These are phyloP conservation scores for Trichosanthes cucumerina DNA, from an alignment of 306 rosid species.

Conservation along the genomic window DNA sequence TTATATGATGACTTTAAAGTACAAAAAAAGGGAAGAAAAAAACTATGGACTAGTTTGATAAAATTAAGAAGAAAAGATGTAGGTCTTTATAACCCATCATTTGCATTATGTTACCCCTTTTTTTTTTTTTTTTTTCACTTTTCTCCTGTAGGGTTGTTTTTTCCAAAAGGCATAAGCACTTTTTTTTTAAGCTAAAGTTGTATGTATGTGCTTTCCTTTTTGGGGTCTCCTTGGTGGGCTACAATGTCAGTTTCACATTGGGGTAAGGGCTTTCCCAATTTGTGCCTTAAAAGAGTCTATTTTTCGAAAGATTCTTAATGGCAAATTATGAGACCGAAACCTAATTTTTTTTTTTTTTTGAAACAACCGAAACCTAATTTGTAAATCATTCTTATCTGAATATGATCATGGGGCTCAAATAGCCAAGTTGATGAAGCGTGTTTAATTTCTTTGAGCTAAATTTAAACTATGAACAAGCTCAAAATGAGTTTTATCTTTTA, in stretches of 20 bases:
- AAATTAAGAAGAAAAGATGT: slow-evolving; percentile 17
- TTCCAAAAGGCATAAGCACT: slow-evolving; percentile 23
- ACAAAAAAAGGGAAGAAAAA: not conserved
- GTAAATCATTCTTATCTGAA: slow-evolving; percentile 9
- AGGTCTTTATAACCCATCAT: slow-evolving; percentile 43
- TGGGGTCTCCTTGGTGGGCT: slow-evolving; percentile 54
- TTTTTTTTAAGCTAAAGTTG: slow-evolving; percentile 10
- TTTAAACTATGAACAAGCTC: not conserved
- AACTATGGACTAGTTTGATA: not conserved
- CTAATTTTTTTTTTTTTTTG: too few species aligned
- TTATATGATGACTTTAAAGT: slow-evolving; percentile 7
- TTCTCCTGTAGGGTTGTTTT: slow-evolving; percentile 10
- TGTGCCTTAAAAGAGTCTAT: slow-evolving; percentile 21
- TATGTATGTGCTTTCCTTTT: slow-evolving; percentile 14
- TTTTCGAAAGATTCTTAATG: slow-evolving; percentile 18
- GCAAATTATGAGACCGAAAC: slow-evolving; percentile 17
- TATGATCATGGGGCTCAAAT: slow-evolving; percentile 2
- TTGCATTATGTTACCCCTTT: not conserved
- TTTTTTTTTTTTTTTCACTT: not conserved
- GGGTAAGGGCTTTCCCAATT: slow-evolving; percentile 34
- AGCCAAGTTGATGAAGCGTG: not conserved
- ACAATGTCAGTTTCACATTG: slow-evolving; percentile 38
- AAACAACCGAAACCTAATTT: slow-evolving; percentile 27
- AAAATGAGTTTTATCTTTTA: not conserved
- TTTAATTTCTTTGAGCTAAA: too few species aligned